These are phyloP conservation scores for Dioszegia crocea DNA, from an alignment of 768 basidiomycete species.

Conservation along the genomic window DNA sequence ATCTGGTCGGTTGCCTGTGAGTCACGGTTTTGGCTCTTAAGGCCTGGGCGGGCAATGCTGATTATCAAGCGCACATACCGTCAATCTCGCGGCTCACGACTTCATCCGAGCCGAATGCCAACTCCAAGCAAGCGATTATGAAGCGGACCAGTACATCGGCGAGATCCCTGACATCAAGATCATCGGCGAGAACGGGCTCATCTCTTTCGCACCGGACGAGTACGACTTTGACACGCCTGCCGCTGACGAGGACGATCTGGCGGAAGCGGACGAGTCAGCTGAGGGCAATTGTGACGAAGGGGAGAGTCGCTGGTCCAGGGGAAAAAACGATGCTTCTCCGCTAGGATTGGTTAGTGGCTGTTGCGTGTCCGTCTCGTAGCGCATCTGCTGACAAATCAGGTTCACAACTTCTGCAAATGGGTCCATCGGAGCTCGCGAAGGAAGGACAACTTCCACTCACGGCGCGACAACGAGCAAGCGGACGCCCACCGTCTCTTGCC, in stretches of 20 bases:
- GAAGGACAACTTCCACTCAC: neutral
- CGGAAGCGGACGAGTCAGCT: neutral
- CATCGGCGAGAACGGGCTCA: neutral
- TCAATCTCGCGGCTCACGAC: neutral
- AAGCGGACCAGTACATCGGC: neutral
- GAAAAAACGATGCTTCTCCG: neutral
- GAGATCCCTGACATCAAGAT: neutral
- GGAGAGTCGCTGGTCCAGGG: neutral
- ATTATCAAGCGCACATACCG: neutral
- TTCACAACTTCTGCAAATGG: neutral
- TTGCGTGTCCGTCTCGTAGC: no score
- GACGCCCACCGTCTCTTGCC: neutral
- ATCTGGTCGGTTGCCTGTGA: neutral
- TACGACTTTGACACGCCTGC: neutral
- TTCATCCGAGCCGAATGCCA: neutral
- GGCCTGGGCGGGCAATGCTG: neutral
- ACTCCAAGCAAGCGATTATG: neutral
- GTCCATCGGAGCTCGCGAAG: neutral
- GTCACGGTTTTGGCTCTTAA: neutral
- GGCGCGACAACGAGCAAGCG: neutral
- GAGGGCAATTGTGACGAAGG: neutral
- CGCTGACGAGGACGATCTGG: neutral
- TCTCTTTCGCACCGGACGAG: neutral
- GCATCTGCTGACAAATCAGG: neutral
- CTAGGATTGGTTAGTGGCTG: neutral